phyloP scores from a whole-genome alignment of 75 land plant genomes.

The Selaginella moellendorffii region DNA sequence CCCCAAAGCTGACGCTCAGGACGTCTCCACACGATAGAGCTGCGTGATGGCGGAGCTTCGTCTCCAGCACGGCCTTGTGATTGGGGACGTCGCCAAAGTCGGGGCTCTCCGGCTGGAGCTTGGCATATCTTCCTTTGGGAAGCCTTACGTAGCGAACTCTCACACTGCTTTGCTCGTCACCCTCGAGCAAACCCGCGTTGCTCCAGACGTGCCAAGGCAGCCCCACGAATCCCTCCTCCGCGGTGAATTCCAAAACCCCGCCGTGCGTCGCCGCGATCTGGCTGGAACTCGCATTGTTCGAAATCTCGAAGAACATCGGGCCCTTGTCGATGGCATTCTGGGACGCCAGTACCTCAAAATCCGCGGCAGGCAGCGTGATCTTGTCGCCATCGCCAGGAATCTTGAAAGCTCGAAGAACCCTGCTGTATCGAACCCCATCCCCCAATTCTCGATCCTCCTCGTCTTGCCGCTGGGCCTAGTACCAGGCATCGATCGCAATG shows the following conservation, averaged over 20 bases:
- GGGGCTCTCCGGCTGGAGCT: constrained; percentile 48
- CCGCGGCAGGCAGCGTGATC: constrained; percentile 79
- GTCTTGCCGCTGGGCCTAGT: constrained; percentile 37
- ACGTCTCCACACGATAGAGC: constrained; percentile 69
- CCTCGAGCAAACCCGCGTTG: constrained; percentile 18
- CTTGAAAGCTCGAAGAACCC: constrained; percentile 36
- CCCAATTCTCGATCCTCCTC: constrained; percentile 47
- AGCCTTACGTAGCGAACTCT: constrained; percentile 68
- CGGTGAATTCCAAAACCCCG: constrained; percentile 88
- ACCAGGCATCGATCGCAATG: neutral
- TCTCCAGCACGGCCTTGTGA: constrained; percentile 87
- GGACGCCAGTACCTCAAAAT: constrained; percentile 56
- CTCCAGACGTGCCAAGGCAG: constrained; percentile 77
- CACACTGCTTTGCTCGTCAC: constrained; percentile 3
- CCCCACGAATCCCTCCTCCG: constrained; percentile 60
- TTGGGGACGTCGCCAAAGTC: constrained; percentile 84
- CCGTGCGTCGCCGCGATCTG: too few species aligned
- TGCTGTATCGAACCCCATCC: constrained; percentile 43
- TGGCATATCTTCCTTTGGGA: constrained; percentile 82
- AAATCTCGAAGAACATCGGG: constrained; percentile 64
- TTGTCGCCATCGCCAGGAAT: constrained; percentile 64
- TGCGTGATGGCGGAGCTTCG: constrained; percentile 77
- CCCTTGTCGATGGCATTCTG: constrained; percentile 87
- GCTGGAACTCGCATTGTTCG: constrained; percentile 3
- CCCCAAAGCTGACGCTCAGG: constrained; percentile 53